A percentile compares a stretch with the other conserved stretches of the same genome.
Conservation (phyloP, 108 stramenopile genomes). For the Pseudonitzschia pungens region DNA sequence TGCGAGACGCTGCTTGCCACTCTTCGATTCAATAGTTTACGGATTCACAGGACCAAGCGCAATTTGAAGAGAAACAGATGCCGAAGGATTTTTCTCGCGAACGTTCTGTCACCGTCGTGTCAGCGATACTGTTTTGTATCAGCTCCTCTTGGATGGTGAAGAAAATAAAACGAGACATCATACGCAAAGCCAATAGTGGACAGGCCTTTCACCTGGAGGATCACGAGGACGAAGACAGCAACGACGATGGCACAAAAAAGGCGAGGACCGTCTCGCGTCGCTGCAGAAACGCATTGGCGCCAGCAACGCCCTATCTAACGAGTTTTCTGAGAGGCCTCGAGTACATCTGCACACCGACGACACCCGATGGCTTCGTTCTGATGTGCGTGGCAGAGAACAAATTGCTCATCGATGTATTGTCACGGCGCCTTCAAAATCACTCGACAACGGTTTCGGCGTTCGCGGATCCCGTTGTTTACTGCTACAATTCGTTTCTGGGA, state of each 20-base stretch:
- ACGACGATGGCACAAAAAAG: neutral
- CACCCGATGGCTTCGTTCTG: constrained; percentile 65
- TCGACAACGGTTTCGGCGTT: constrained; percentile 72
- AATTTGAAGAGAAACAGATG: neutral
- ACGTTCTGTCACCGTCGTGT: constrained; percentile 23
- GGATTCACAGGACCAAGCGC: too few relatives aligned
- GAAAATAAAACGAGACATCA: constrained; percentile 13
- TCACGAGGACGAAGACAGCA: neutral
- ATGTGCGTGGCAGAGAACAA: constrained; percentile 87
- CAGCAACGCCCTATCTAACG: constrained; percentile 52
- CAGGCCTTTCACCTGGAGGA: neutral
- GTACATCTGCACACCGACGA: constrained; percentile 64
- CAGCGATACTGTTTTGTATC: constrained; percentile 25
- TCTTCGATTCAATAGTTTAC: too few relatives aligned
- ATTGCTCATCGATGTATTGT: constrained; percentile 65
- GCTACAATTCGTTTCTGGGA: constrained; percentile 79
- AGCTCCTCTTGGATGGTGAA: constrained; percentile 23
- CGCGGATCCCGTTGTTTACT: constrained; percentile 69
- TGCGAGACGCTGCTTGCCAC: too few relatives aligned
- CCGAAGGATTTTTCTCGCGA: constrained; percentile 19
- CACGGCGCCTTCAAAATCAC: constrained; percentile 60
- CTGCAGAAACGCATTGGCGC: constrained; percentile 40
- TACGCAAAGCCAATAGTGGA: constrained; percentile 9
- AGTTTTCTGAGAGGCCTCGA: constrained; percentile 56
- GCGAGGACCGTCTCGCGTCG: constrained; percentile 15